Conservation (phyloP, 306 rosid species). For the Luffa aegyptiaca region DNA sequence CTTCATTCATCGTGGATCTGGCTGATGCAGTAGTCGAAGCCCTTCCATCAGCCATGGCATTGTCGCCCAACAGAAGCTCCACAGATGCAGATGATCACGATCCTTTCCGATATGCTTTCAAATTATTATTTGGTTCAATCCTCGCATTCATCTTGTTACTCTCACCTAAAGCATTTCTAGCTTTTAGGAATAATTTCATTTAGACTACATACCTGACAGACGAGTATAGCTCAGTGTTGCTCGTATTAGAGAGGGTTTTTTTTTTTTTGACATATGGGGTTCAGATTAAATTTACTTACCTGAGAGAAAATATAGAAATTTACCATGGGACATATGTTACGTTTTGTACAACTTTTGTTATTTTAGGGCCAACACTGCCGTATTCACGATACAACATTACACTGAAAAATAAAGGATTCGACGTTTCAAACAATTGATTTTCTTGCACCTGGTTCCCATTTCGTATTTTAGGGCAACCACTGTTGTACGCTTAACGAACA, state of each 20-base stretch:
- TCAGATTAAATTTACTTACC: neutral
- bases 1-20: constrained; percentile 76
- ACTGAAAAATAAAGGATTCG: neutral
- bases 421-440: neutral
- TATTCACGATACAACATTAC: neutral
- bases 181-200: constrained; percentile 41
- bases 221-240: neutral
- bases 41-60: constrained; percentile 72
- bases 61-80: constrained; percentile 30
- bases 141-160: constrained; percentile 58
- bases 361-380: neutral
- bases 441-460: no score
- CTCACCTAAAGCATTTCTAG: constrained; percentile 55
- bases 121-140: constrained; percentile 69
- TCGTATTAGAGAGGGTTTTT: neutral
- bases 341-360: neutral
- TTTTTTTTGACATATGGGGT: neutral
- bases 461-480: neutral
- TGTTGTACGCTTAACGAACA: no score
- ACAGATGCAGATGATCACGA: constrained; percentile 41
- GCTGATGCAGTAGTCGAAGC: constrained; percentile 95
- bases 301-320: neutral
- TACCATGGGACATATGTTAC: neutral
- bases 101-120: constrained; percentile 37
- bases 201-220: neutral